Base-by-base conservation (phyloP, 352 stramenopile species). In the Globisporangium cystogenes region DNA sequence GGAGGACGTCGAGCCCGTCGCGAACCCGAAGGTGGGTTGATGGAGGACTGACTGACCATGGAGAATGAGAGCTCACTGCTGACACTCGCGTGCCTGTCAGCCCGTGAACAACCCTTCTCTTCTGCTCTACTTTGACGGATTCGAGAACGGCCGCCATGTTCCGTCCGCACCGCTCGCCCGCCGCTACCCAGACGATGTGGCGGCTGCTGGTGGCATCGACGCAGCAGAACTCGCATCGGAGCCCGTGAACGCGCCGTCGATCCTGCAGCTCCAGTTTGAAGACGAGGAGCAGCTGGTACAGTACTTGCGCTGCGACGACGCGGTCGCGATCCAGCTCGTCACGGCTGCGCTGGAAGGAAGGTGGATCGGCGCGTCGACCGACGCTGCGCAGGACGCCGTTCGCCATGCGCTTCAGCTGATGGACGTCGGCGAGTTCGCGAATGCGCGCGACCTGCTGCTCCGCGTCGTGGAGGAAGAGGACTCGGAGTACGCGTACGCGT, bases 71-170 rank as follows among this genome's bases (percentile, higher is more conserved):
- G 18, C 48, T 6, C 20, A 3, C n/a, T 35, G 29, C 6, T 35
- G 7, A 12, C 29, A 11, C 29, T 35, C 29, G 20, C 12, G 20
- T 18, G 2, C n/a, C 47, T 21, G 16, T 40, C 35, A 90, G 80
- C 57, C 76, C 16, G 63, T 91, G 27, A 55, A 70, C 43, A 81
- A 91, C 43, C 75, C 76, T 14, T 81, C 66, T 3, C 53, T 90
- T 1, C 65, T 93, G 15, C 59, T 92, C 23, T 86, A 86, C 54
- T 94, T 94, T 54, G 83, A 94, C 53, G 69, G 77, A 3, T 94
- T 89, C 50, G 63, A 69, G 27, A 52, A 71, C 47, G 77, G 72
- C 1, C 70, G 73, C 11, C 74, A 94, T 48, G 48, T 82, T n/a
- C 69, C 76, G 12, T 94, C 76, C n/a, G 43, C 55, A 24, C 60